Evolutionary conservation across 2,329 filamentous ascomycete species (phyloP).

Genomic region (Penicillium sp.): DNA sequence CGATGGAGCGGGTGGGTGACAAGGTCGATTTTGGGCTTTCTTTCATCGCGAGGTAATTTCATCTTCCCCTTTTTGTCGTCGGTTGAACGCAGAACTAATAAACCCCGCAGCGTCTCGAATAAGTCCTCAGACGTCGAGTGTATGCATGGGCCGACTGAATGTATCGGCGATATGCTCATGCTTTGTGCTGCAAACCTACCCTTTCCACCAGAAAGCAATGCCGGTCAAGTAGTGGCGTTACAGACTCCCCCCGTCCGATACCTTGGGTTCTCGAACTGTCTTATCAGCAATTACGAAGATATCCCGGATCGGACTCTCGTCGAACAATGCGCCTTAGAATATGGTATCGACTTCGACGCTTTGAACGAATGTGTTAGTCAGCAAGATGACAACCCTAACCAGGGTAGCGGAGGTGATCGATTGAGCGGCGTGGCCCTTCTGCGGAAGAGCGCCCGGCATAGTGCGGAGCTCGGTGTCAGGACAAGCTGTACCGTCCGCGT

Average conservation of each 20-base stretch:
- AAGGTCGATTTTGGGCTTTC: slow-evolving; percentile 92
- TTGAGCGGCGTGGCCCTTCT: slow-evolving; percentile 52
- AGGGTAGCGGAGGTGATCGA: slow-evolving; percentile 64
- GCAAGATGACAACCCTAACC: slow-evolving; percentile 71
- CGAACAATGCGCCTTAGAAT: slow-evolving; percentile 86
- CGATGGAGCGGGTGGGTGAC: slow-evolving; percentile 79
- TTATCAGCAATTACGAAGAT: slow-evolving; percentile 73
- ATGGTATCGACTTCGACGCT: slow-evolving; percentile 80
- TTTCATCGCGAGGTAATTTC: slow-evolving; percentile 75
- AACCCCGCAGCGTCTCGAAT: slow-evolving; percentile 59
- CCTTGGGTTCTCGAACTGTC: slow-evolving; percentile 91
- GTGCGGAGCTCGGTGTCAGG: slow-evolving; percentile 64
- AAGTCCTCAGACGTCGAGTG: slow-evolving; percentile 83
- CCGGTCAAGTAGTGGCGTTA: slow-evolving; percentile 55
- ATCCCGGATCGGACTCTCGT: slow-evolving; percentile 82
- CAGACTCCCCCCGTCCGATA: slow-evolving; percentile 76
- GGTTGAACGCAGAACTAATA: slow-evolving; percentile 10
- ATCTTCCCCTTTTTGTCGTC: neutral
- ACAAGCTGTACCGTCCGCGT: slow-evolving; percentile 81
- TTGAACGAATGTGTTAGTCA: slow-evolving; percentile 81
- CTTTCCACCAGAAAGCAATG: slow-evolving; percentile 37
- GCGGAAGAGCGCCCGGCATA: slow-evolving; percentile 56
- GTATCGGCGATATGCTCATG: slow-evolving; percentile 91
- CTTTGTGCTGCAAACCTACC: slow-evolving; percentile 80
- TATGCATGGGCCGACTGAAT: slow-evolving; percentile 88